These are phyloP conservation scores for Toxoplasma gondii DNA, from an alignment of 169 alveolate genomes.

Conservation along the genomic window DNA sequence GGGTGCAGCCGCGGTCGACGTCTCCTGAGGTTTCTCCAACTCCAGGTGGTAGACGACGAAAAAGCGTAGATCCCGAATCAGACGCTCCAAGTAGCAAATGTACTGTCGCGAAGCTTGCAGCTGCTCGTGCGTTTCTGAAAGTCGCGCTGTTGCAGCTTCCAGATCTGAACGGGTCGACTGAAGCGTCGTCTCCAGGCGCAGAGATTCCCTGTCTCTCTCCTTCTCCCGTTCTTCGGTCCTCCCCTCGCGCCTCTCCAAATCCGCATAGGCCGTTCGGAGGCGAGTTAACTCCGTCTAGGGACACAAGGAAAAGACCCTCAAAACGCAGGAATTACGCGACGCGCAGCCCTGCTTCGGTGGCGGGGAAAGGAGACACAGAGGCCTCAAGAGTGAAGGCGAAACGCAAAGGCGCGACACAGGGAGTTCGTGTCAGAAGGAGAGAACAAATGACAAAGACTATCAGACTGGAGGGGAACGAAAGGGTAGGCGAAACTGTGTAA, in stretches of 20 bases:
- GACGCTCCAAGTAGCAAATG: conserved; percentile 11
- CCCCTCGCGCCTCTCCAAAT: neutral
- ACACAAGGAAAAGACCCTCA: neutral
- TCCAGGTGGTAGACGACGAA: neutral
- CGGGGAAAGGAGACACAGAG: too few relatives aligned
- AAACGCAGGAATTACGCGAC: neutral
- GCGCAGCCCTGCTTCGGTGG: too few relatives aligned
- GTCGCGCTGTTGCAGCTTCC: neutral
- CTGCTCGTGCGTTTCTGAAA: neutral
- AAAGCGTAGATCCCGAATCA: conserved; percentile 28
- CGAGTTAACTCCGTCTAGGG: neutral
- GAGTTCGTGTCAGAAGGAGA: too few relatives aligned
- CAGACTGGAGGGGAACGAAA: too few relatives aligned
- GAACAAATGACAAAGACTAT: too few relatives aligned
- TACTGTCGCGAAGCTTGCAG: neutral
- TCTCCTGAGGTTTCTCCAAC: neutral
- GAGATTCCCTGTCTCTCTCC: neutral
- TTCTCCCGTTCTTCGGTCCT: neutral
- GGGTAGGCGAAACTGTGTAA: too few relatives aligned
- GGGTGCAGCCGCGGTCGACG: neutral
- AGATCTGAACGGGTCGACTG: neutral
- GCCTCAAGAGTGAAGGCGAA: too few relatives aligned
- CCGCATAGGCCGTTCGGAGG: neutral
- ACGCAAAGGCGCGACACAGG: too few relatives aligned
- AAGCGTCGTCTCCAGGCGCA: neutral